These are phyloP conservation scores for Noccaea caerulescens DNA, from an alignment of 345 rosid genomes.

Conservation along the genomic window DNA sequence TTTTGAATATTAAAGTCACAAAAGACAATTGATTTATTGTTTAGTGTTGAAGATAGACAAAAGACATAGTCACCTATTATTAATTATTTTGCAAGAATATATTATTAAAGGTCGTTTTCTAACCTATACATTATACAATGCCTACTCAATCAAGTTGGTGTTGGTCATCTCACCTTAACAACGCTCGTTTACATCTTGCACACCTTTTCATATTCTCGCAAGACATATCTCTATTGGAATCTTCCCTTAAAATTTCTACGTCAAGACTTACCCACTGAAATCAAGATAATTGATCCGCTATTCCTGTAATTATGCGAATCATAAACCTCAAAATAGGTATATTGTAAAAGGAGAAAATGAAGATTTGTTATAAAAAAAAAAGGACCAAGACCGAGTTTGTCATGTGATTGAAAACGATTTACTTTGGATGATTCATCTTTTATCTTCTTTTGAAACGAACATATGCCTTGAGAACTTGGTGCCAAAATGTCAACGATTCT, in stretches of 20 bases:
- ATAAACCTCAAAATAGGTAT: neutral
- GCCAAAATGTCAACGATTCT: conserved; percentile 46
- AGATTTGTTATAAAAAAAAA: neutral
- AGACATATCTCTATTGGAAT: conserved; percentile 8
- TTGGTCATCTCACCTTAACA: conserved; percentile 28
- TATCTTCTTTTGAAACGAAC: conserved; percentile 32
- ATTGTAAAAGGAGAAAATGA: neutral
- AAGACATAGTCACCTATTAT: conserved; percentile 28
- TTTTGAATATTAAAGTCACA: conserved; percentile 26
- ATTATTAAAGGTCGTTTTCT: conserved; percentile 36
- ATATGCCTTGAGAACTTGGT: conserved; percentile 43
- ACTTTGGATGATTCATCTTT: conserved; percentile 16
- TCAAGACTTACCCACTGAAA: neutral
- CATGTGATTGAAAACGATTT: conserved; percentile 37
- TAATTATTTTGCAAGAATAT: conserved; percentile 15
- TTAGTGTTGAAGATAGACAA: conserved; percentile 34
- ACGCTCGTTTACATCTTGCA: conserved; percentile 20
- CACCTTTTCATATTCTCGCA: conserved; percentile 4
- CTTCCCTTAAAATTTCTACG: neutral
- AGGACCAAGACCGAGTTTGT: conserved; percentile 32
- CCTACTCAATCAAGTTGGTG: conserved; percentile 37
- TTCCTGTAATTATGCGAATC: neutral
- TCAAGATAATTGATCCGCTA: neutral
- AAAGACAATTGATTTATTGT: conserved; percentile 18
- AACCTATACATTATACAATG: conserved; percentile 19